These are phyloP conservation scores for Magnolia sinica DNA, from an alignment of 164 flowering plant genomes.

Conservation along the genomic window DNA sequence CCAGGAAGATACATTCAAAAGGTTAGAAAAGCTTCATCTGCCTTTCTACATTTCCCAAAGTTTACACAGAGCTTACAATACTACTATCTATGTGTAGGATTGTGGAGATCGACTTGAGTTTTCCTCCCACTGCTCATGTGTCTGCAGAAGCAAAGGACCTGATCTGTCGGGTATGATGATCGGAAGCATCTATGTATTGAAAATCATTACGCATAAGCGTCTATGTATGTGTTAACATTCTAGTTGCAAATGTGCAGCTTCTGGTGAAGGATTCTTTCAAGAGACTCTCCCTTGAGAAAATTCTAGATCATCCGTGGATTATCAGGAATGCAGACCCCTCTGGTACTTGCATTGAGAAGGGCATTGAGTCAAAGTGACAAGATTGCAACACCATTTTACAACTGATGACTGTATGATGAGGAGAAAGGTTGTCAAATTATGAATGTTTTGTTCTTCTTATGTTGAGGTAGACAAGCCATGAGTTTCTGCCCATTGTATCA, in stretches of 20 bases:
- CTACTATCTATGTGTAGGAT: conserved; percentile 45
- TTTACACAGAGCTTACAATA: neutral
- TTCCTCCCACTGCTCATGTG: conserved; percentile 58
- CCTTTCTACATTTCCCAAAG: neutral
- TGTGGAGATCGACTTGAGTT: conserved; percentile 67
- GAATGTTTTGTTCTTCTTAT: neutral
- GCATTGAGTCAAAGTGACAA: neutral
- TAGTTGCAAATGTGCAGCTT: conserved; percentile 46
- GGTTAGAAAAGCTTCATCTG: conserved; percentile 32
- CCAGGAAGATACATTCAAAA: conserved; percentile 67
- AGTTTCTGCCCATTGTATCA: neutral
- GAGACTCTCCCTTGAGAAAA: conserved; percentile 80
- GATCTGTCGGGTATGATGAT: conserved; percentile 42
- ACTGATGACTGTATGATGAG: neutral
- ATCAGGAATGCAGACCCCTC: conserved; percentile 54
- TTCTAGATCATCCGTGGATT: conserved; percentile 90
- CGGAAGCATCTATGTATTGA: neutral
- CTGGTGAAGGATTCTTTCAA: conserved; percentile 80
- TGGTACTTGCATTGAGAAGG: conserved; percentile 28
- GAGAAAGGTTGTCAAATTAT: neutral
- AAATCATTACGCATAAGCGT: neutral
- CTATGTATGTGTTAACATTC: neutral
- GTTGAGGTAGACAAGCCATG: neutral
- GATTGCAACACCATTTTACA: no score
- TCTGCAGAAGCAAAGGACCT: conserved; percentile 75